Percentiles rank a stretch among this genome's conserved stretches.
phyloP scores from a whole-genome alignment of 345 rosid genomes.

The Eucalyptus pauciflora region DNA sequence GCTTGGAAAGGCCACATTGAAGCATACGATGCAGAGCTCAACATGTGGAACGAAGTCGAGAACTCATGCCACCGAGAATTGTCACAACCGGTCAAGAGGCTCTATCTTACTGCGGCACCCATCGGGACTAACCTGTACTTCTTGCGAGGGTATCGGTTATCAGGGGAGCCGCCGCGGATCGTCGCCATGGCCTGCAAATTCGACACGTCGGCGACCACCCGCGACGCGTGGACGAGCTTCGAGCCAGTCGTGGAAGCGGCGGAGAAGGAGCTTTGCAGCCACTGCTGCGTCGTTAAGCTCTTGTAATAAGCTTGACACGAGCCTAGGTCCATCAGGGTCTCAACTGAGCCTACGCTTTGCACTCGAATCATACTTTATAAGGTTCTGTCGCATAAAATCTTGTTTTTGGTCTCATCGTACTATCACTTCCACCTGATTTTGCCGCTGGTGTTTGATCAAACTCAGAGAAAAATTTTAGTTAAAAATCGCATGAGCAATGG shows the following conservation, averaged over 20 bases:
- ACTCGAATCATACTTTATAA: neutral
- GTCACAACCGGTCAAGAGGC: slow-evolving; percentile 10
- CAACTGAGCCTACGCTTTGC: neutral
- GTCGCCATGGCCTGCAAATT: slow-evolving; percentile 18
- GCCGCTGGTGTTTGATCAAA: neutral
- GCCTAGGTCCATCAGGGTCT: neutral
- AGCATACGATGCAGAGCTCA: slow-evolving; percentile 20
- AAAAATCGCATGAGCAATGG: neutral
- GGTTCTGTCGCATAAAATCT: neutral
- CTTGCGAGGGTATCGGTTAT: slow-evolving; percentile 21
- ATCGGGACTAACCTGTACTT: slow-evolving; percentile 28
- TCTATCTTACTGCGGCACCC: slow-evolving; percentile 37
- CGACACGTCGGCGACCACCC: slow-evolving; percentile 14
- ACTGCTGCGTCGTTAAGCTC: slow-evolving; percentile 30
- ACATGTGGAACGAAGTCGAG: slow-evolving; percentile 40
- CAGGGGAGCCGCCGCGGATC: slow-evolving; percentile 10
- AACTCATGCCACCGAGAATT: slow-evolving; percentile 13
- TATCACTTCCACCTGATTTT: neutral
- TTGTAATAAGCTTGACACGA: neutral
- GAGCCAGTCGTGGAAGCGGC: slow-evolving; percentile 20
- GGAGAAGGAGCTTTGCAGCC: slow-evolving; percentile 40
- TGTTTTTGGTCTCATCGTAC: neutral
- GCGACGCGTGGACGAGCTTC: slow-evolving; percentile 25
- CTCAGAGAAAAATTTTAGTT: neutral
- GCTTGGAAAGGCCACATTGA: slow-evolving; percentile 58